These are phyloP conservation scores for Cryphonectria japonica DNA, from an alignment of 2,329 filamentous ascomycete species.

Conservation along the genomic window DNA sequence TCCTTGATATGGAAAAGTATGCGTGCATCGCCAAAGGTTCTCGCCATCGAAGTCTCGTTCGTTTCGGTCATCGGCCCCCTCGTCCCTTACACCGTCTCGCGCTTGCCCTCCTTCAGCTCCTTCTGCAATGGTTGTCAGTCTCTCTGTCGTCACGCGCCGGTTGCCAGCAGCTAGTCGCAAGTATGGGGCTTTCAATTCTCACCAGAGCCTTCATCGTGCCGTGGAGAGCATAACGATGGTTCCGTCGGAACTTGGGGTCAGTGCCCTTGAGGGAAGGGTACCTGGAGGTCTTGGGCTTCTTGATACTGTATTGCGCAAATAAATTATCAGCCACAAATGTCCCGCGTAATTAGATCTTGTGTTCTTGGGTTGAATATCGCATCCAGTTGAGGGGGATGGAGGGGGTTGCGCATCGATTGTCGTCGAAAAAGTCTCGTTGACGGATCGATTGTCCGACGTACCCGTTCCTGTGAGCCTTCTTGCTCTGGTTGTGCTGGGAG, in stretches of 20 bases:
- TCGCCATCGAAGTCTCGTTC: slow-evolving; percentile 33
- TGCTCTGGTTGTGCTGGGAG: slow-evolving; percentile 97
- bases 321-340: slow-evolving; percentile 21
- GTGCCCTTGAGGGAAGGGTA: slow-evolving; percentile 99
- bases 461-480: slow-evolving; percentile 99
- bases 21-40: slow-evolving; percentile 24
- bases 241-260: slow-evolving; percentile 99
- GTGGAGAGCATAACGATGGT: slow-evolving; percentile 99
- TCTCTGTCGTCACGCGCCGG: slow-evolving; percentile 4
- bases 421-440: neutral
- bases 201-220: slow-evolving; percentile 98
- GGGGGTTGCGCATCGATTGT: neutral
- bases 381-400: neutral
- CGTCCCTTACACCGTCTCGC: slow-evolving; percentile 72
- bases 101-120: slow-evolving; percentile 96
- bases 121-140: slow-evolving; percentile 63
- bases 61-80: slow-evolving; percentile 18
- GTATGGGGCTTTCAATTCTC: slow-evolving; percentile 37
- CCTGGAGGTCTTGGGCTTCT: slow-evolving; percentile 99
- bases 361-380: slow-evolving; percentile 26
- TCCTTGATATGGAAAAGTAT: slow-evolving; percentile 22
- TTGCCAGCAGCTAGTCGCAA: slow-evolving; percentile 47
- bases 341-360: neutral
- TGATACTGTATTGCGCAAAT: slow-evolving; percentile 71
- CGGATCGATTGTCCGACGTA: slow-evolving; percentile 54